phyloP scores from a whole-genome alignment of 2,329 filamentous ascomycete genomes.

The Aspergillus sclerotialis region DNA sequence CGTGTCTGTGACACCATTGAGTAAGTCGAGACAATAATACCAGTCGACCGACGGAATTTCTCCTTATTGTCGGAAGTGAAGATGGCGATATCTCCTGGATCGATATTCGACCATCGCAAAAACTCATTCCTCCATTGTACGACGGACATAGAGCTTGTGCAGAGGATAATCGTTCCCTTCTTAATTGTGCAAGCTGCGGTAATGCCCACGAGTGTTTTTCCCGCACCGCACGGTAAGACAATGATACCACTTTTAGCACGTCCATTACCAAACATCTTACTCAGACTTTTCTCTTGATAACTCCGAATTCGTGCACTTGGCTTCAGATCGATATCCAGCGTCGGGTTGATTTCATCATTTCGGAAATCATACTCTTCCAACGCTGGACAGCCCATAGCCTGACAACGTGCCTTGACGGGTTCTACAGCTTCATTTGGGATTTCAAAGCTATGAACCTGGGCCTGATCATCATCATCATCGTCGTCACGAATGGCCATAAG shows the following conservation, averaged over 20 bases:
- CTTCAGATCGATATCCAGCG: conserved; percentile 85
- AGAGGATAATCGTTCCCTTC: conserved; percentile 90
- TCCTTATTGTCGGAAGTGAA: conserved; percentile 94
- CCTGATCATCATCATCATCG: conserved; percentile 76
- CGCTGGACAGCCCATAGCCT: conserved; percentile 78
- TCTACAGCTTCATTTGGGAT: conserved; percentile 78
- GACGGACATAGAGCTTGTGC: conserved; percentile 96
- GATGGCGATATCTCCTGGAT: conserved; percentile 84
- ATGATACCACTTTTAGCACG: conserved; percentile 97
- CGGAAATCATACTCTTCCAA: conserved; percentile 97
- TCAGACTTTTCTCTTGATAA: conserved; percentile 95
- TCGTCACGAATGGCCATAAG: conserved; percentile 63
- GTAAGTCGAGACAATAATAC: conserved; percentile 96
- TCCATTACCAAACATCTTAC: conserved; percentile 99
- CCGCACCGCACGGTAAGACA: conserved; percentile 89
- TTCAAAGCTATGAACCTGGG: conserved; percentile 88
- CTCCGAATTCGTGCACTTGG: conserved; percentile 82
- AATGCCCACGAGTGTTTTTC: conserved; percentile 96
- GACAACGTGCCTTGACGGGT: conserved; percentile 79
- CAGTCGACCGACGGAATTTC: conserved; percentile 77
- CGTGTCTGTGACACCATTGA: conserved; percentile 96
- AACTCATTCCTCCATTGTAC: conserved; percentile 97
- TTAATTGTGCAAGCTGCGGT: conserved; percentile 97
- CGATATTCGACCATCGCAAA: conserved; percentile 97
- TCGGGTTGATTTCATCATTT: conserved; percentile 82